A percentile compares a stretch with the other conserved stretches of the same genome.
phyloP scores from a whole-genome alignment of 1,284 basidiomycete genomes.

The Cutaneotrichosporon sp. region DNA sequence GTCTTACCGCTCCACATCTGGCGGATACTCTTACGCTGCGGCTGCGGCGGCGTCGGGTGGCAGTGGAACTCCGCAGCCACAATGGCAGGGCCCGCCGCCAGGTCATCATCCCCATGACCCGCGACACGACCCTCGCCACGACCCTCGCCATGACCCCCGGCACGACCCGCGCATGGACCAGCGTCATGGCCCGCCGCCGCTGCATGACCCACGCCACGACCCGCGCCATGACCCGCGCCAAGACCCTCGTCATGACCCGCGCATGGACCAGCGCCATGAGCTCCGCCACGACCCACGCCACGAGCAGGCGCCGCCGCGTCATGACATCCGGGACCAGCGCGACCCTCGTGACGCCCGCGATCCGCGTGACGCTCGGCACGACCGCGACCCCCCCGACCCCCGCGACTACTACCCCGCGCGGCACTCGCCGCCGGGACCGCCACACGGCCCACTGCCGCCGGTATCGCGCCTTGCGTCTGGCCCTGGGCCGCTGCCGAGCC shows the following conservation, averaged over 20 bases:
- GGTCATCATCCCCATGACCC: constrained; percentile 3
- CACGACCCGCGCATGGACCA: neutral
- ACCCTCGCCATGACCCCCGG: neutral
- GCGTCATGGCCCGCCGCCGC: neutral
- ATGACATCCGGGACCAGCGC: neutral
- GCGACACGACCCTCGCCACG: neutral
- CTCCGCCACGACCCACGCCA: neutral
- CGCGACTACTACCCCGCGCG: neutral
- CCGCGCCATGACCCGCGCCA: neutral
- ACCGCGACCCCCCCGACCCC: constrained; percentile 1
- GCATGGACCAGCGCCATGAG: neutral
- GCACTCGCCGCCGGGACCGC: neutral
- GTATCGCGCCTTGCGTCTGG: neutral
- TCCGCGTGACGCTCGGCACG: neutral
- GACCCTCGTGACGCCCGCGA: constrained; percentile 2
- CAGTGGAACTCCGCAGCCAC: neutral
- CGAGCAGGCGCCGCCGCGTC: neutral
- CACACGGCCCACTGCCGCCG: neutral
- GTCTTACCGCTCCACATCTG: constrained; percentile 4
- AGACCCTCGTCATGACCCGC: neutral
- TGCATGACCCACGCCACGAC: neutral
- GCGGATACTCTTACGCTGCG: constrained; percentile 12
- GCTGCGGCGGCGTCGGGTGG: constrained; percentile 5
- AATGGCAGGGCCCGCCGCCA: neutral
- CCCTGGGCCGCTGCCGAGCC: neutral